These are phyloP conservation scores for Ophiostoma montium DNA, from an alignment of 2,329 filamentous ascomycete species.

Conservation along the genomic window DNA sequence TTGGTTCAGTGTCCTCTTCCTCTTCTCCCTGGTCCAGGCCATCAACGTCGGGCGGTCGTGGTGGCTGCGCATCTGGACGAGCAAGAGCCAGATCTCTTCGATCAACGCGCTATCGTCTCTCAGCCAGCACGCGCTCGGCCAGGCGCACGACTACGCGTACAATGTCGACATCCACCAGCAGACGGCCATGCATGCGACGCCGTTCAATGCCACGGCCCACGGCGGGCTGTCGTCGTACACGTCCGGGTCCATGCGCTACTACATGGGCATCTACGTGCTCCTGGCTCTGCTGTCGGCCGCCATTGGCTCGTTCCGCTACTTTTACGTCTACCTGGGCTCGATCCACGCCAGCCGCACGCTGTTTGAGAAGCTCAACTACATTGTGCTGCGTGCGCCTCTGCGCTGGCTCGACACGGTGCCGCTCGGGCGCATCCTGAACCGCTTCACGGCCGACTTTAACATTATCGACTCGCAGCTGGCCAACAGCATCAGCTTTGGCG, in stretches of 20 bases:
- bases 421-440: constrained; percentile 60
- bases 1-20: constrained; percentile 39
- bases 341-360: constrained; percentile 54
- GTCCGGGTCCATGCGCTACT: constrained; percentile 37
- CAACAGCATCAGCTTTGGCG: constrained; percentile 45
- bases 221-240: not conserved
- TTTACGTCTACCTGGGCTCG: constrained; percentile 49
- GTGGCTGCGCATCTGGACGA: constrained; percentile 53
- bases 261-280: constrained; percentile 52
- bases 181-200: constrained; percentile 23
- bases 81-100: constrained; percentile 15
- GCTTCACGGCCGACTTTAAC: constrained; percentile 66
- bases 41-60: constrained; percentile 45
- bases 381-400: constrained; percentile 57
- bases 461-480: constrained; percentile 55
- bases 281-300: constrained; percentile 43
- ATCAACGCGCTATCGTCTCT: constrained; percentile 7
- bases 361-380: constrained; percentile 52
- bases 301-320: constrained; percentile 48
- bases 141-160: constrained; percentile 21
- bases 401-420: constrained; percentile 72
- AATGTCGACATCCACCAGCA: constrained; percentile 32
- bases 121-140: constrained; percentile 1
- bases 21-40: constrained; percentile 41
- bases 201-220: constrained; percentile 7